Percentiles rank a stretch among this genome's conserved stretches.
Evolutionary conservation across 345 rosid species (phyloP).

Genomic region (Eucalyptus pauciflora): DNA sequence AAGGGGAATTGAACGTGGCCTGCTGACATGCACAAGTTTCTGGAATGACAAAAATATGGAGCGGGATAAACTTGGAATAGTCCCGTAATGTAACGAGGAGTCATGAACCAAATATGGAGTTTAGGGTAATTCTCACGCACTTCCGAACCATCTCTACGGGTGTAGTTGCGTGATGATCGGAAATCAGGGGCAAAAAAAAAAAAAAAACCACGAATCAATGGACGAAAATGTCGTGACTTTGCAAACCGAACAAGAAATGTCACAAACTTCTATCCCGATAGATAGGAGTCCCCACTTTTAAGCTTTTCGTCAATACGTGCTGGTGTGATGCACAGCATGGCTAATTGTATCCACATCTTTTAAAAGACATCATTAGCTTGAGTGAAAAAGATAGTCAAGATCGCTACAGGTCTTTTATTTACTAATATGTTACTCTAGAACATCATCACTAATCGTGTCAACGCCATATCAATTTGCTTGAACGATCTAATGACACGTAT

Average conservation of each 20-base stretch:
- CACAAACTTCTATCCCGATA: too few relatives aligned
- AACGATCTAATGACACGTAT: not conserved
- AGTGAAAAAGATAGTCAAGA: not conserved
- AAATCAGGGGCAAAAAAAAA: too few relatives aligned
- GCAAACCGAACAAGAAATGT: rapidly evolving
- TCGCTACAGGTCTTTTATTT: not conserved
- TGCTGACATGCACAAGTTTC: not conserved
- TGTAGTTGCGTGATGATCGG: too few relatives aligned
- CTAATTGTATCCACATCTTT: not conserved
- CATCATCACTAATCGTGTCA: not conserved
- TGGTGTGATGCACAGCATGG: not conserved
- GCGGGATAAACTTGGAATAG: not conserved
- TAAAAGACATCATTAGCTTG: not conserved
- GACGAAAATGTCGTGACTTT: too few relatives aligned
- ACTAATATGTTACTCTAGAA: not conserved
- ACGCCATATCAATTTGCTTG: not conserved
- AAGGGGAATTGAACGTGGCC: not conserved
- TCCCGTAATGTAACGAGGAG: not conserved
- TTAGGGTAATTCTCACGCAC: too few relatives aligned
- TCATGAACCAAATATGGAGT: too few relatives aligned
- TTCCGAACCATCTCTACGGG: too few relatives aligned
- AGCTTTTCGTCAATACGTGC: not conserved
- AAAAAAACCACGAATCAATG: too few relatives aligned
- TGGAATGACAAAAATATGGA: not conserved
- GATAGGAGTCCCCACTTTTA: not conserved